A percentile compares a stretch with the other conserved stretches of the same genome.
Evolutionary conservation across 139 green algal species (phyloP).

Genomic region (Tetradesmus obliquus): DNA sequence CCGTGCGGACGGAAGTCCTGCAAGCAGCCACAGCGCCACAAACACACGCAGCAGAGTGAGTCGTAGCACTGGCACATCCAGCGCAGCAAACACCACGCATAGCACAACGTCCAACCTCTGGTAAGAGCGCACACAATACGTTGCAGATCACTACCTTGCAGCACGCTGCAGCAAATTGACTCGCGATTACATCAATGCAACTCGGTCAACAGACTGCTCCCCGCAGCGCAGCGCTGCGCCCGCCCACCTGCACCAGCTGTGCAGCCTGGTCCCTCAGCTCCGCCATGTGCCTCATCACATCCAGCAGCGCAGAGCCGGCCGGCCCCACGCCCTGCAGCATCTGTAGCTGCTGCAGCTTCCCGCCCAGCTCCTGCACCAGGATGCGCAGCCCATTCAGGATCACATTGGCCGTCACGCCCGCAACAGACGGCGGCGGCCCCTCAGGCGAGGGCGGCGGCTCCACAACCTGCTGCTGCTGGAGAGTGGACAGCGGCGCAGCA

Average conservation of each 20-base stretch:
- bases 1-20: neutral
- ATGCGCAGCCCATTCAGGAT: neutral
- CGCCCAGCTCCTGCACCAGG: neutral
- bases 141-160: no score
- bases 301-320: no score
- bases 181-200: no score
- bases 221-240: no score
- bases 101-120: no score
- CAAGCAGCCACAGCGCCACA: neutral
- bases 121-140: no score
- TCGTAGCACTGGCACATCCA: neutral
- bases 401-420: neutral
- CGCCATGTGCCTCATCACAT: neutral
- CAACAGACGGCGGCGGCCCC: no score
- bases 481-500: neutral
- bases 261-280: neutral
- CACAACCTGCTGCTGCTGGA: neutral
- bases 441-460: neutral
- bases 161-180: no score
- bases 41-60: neutral
- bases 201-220: no score
- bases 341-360: neutral
- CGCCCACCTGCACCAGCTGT: neutral
- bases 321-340: neutral
- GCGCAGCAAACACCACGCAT: no score